Percentiles rank a stretch among this genome's conserved stretches.
phyloP scores from a whole-genome alignment of 2,329 filamentous ascomycete species.

The Colletotrichum somersetense region DNA sequence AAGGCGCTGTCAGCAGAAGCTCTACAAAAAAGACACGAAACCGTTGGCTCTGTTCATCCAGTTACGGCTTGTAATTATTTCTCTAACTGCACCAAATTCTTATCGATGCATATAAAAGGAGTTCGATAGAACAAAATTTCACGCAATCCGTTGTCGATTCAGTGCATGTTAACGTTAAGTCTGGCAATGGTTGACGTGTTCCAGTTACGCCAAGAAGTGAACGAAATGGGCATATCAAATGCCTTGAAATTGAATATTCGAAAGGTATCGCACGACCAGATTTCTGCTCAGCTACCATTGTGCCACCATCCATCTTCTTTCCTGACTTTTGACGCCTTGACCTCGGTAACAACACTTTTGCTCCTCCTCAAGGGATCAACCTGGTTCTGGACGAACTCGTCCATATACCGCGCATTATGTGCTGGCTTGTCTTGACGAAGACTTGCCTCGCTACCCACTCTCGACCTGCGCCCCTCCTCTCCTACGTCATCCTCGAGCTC shows the following conservation, averaged over 20 bases:
- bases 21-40: no score
- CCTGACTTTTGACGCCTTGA: conserved; percentile 14
- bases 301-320: conserved; percentile 25
- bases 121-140: no score
- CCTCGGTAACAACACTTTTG: conserved; percentile 27
- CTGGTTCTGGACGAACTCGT: conserved; percentile 25
- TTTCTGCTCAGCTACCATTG: not conserved
- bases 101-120: no score
- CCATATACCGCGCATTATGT: conserved; percentile 1
- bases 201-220: not conserved
- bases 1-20: no score
- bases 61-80: no score
- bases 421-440: conserved; percentile 29
- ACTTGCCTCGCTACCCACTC: conserved; percentile 39
- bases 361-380: conserved; percentile 29
- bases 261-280: no score
- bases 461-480: conserved; percentile 29
- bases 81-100: no score
- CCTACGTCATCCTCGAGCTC: conserved; percentile 37
- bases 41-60: no score
- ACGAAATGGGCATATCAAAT: not conserved
- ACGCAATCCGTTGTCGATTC: no score
- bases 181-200: no score
- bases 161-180: no score
- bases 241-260: not conserved